Evolutionary conservation across 2,329 filamentous ascomycete genomes (phyloP).

Genomic region (Scedosporium minutisporum): DNA sequence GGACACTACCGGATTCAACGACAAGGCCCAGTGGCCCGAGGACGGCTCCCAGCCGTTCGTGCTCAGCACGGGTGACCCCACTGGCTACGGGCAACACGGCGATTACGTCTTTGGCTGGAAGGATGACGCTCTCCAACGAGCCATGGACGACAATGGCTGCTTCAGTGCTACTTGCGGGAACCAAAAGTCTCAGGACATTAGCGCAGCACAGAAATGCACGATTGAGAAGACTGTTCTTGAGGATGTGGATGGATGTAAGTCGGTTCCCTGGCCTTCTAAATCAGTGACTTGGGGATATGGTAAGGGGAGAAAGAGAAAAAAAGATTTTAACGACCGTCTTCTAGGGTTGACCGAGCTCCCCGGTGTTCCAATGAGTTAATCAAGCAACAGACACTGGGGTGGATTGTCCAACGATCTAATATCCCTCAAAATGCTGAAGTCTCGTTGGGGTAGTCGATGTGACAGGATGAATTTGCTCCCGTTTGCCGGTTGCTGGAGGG

Average conservation of each 20-base stretch:
- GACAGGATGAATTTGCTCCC: too few species aligned
- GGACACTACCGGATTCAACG: slow-evolving; percentile 8
- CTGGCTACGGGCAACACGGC: slow-evolving; percentile 26
- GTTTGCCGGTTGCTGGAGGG: too few species aligned
- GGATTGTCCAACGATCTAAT: too few species aligned
- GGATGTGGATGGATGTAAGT: slow-evolving; percentile 23
- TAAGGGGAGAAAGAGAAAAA: too few species aligned
- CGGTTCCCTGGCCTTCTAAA: background rate
- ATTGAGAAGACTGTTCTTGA: slow-evolving; percentile 19
- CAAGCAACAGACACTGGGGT: too few species aligned
- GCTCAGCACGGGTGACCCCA: slow-evolving; percentile 7
- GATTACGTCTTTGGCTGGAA: slow-evolving; percentile 31
- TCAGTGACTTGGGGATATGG: background rate
- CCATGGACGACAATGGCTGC: slow-evolving; percentile 27
- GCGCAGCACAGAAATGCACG: slow-evolving; percentile 22
- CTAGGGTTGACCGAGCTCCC: background rate
- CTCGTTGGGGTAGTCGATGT: too few species aligned
- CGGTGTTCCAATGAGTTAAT: background rate
- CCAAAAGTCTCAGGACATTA: slow-evolving; percentile 20
- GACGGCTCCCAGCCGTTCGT: slow-evolving; percentile 8
- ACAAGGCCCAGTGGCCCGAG: slow-evolving; percentile 5
- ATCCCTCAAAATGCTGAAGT: too few species aligned
- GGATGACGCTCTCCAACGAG: slow-evolving; percentile 20
- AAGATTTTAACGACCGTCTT: background rate
- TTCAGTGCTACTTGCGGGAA: slow-evolving; percentile 19